Percentiles rank a stretch among this genome's conserved stretches.
phyloP scores from a whole-genome alignment of 129 eudicot genomes.

The Tanacetum coccineum region DNA sequence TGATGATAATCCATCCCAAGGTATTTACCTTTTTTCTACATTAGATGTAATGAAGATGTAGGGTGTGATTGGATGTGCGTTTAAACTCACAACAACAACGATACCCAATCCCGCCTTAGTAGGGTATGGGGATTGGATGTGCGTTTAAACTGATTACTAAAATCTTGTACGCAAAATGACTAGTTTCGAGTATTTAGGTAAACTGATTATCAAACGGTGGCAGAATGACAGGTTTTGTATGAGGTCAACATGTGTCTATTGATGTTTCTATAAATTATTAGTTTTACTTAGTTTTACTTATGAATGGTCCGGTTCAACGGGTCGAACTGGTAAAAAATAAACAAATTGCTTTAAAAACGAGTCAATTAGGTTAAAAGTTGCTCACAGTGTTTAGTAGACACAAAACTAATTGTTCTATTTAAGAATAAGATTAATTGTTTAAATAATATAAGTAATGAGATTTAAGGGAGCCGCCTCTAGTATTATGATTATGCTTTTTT shows the following conservation, averaged over 20 bases:
- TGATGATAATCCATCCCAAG: constrained; percentile 41
- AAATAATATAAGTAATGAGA: background rate
- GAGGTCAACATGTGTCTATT: too few species aligned
- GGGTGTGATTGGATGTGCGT: background rate
- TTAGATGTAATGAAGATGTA: background rate
- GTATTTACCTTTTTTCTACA: constrained; percentile 22
- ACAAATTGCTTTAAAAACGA: too few species aligned
- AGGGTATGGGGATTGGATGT: constrained; percentile 1
- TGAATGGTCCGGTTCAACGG: too few species aligned
- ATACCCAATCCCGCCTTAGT: too few species aligned
- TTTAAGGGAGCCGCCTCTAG: background rate
- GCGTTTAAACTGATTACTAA: background rate
- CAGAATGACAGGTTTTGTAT: too few species aligned
- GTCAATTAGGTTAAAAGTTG: too few species aligned
- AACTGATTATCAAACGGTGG: background rate
- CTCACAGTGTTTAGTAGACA: too few species aligned
- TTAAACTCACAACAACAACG: too few species aligned
- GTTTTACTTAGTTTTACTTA: too few species aligned
- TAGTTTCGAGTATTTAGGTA: background rate
- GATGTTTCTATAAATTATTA: too few species aligned
- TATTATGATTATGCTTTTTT: background rate
- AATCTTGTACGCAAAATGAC: background rate
- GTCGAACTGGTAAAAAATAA: too few species aligned
- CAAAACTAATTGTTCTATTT: background rate
- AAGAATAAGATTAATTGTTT: background rate